Evolutionary conservation across 192 early-diverging fungal genomes (phyloP), one percentile per base, ranked within the genome.

Genomic region (Backusella psychrophila): DNA sequence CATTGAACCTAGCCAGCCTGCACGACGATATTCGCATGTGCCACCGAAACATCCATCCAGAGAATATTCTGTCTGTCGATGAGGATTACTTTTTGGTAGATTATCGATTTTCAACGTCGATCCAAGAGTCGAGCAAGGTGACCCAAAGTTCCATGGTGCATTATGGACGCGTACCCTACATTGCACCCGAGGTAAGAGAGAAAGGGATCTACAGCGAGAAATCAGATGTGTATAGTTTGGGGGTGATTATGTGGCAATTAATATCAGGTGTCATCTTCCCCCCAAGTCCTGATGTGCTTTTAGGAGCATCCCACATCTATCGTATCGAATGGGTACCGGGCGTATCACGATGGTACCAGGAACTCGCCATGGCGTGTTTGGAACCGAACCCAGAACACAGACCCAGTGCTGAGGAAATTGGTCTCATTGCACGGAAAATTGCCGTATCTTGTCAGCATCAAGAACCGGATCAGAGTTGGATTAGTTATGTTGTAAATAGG

Each of bases 201-300:
- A 63, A 29, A 14, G 75, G 79, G 33, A 65, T 70, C 6, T 78
- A 77, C 44, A 77, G 68, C 9, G 73, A 78, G 41, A 81, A 77
- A 71, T 69, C 80, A 2, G 80, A 77, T 41, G 72, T 77, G 4
- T 77, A 75, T 39, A 74, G 72, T 44, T 53, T 81, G 33, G 73
- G 75, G 6, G 46, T 77, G n/a, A 75, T 74, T 35, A 75, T 81
- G 71, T 81, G 80, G 76, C 80, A 81, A 72, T 66, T 81, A 56
- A 73, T 77, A 35, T 56, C 80, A 23, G 52, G 72, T 31, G 68
- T 81, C 21, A 59, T 59, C 2, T 80, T 80, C 34, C 79, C 79
- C 26, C 46, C 46, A n/a, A 39, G 59, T 9, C 74, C 74, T 31
- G 75, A 80, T 34, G 69, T 76, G 17, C 38, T 80, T n/a, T 35